A percentile compares a stretch with the other conserved stretches of the same genome.
These are phyloP conservation scores for Candida mesenterica DNA, from an alignment of 1,139 yeast genomes.

Conservation along the genomic window DNA sequence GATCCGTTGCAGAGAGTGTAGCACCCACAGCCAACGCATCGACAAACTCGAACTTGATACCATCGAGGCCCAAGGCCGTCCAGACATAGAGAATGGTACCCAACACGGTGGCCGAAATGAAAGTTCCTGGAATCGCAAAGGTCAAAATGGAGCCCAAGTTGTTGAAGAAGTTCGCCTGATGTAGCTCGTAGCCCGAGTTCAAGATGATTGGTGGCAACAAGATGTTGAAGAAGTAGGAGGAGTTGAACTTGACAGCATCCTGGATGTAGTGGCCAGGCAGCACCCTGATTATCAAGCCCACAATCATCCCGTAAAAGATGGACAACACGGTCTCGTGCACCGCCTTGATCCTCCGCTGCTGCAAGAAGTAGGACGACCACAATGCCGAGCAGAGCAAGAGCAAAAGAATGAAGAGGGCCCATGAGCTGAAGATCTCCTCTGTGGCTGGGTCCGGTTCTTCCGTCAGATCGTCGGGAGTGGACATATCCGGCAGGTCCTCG, in stretches of 20 bases:
- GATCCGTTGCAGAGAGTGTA: conserved; percentile 96
- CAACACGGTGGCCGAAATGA: conserved; percentile 82
- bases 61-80: conserved; percentile 90
- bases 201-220: conserved; percentile 93
- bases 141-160: conserved; percentile 89
- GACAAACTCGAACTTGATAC: conserved; percentile 82
- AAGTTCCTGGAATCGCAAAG: conserved; percentile 97
- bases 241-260: conserved; percentile 93
- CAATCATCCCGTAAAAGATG: conserved; percentile 94
- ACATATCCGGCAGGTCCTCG: conserved; percentile 48
- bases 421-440: conserved; percentile 92
- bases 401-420: conserved; percentile 91
- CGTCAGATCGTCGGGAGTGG: conserved; percentile 52
- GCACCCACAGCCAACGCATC: conserved; percentile 98
- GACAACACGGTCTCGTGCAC: conserved; percentile 96
- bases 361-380: conserved; percentile 93
- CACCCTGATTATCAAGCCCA: conserved; percentile 84
- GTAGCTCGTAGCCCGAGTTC: conserved; percentile 94
- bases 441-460: conserved; percentile 85
- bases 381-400: conserved; percentile 80
- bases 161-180: conserved; percentile 91
- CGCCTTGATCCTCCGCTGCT: conserved; percentile 88
- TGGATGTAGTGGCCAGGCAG: conserved; percentile 97
- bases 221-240: conserved; percentile 90
- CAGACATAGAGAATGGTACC: conserved; percentile 84